Evolutionary conservation across 2,329 filamentous ascomycete species (phyloP).

Genomic region (Myriosclerotinia scirpicola): DNA sequence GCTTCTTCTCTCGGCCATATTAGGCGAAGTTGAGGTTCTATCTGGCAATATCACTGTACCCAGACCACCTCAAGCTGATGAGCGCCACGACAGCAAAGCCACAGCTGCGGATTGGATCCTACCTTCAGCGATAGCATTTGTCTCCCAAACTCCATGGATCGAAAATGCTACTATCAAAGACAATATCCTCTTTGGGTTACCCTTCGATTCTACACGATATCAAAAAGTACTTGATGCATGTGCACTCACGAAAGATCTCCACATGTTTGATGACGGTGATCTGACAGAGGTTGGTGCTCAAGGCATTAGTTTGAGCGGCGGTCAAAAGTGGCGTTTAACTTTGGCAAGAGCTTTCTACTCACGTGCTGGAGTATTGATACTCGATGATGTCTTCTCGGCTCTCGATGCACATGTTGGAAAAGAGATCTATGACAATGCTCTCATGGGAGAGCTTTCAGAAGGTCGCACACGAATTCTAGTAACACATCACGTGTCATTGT

Average conservation of each 20-base stretch:
- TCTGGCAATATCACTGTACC: constrained; percentile 59
- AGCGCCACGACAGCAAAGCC: constrained; percentile 62
- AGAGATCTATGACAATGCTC: constrained; percentile 72
- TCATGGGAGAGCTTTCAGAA: constrained; percentile 66
- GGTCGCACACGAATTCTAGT: constrained; percentile 73
- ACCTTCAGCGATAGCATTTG: constrained; percentile 66
- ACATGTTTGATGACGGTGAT: constrained; percentile 73
- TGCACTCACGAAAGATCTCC: constrained; percentile 70
- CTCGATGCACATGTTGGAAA: constrained; percentile 78
- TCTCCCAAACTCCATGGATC: constrained; percentile 79
- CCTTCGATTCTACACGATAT: constrained; percentile 65
- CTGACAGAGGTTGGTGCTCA: constrained; percentile 78
- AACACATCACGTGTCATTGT: constrained; percentile 74
- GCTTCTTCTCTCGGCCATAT: constrained; percentile 67
- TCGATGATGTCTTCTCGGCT: constrained; percentile 79
- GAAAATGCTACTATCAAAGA: constrained; percentile 75
- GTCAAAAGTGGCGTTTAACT: constrained; percentile 78
- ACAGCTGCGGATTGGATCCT: constrained; percentile 63
- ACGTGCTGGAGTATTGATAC: constrained; percentile 68
- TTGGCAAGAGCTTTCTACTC: constrained; percentile 78
- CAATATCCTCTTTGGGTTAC: constrained; percentile 75
- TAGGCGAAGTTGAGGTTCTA: constrained; percentile 71
- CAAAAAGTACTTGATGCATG: constrained; percentile 67
- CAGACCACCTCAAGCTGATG: constrained; percentile 48
- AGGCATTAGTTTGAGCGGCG: constrained; percentile 78